Evolutionary conservation across 305 asterid species (phyloP).

Genomic region (Ruellia speciosa): DNA sequence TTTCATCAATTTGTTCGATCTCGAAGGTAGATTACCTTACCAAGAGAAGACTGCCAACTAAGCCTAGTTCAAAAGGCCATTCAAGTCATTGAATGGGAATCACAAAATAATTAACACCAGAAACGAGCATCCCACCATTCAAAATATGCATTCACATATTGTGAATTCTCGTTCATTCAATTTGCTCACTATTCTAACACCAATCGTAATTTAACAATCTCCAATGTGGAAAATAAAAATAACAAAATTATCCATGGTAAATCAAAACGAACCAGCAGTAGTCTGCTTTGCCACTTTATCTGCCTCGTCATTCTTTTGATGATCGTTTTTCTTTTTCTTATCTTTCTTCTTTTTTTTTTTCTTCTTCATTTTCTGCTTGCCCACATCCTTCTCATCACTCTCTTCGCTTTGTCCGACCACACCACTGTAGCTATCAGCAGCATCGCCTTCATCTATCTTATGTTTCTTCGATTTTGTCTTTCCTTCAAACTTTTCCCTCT

Average conservation of each 20-base stretch:
- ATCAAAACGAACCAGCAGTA: slow-evolving; percentile 52
- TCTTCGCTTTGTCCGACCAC: slow-evolving; percentile 28
- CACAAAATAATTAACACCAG: too few species aligned
- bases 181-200: too few species aligned
- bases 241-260: neutral
- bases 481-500: slow-evolving; percentile 27
- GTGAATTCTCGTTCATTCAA: too few species aligned
- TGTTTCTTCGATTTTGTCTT: slow-evolving; percentile 34
- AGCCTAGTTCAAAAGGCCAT: neutral
- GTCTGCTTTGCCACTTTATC: slow-evolving; percentile 25
- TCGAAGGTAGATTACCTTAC: neutral
- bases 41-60: neutral
- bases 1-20: slow-evolving; percentile 1
- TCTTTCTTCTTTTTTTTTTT: slow-evolving; percentile 35
- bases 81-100: too few species aligned
- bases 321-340: slow-evolving; percentile 28
- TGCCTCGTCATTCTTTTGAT: slow-evolving; percentile 24
- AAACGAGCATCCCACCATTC: too few species aligned
- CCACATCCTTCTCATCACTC: slow-evolving; percentile 27
- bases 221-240: too few species aligned
- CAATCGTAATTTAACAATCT: too few species aligned
- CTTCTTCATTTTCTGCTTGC: slow-evolving; percentile 28
- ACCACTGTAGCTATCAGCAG: slow-evolving; percentile 28
- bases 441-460: slow-evolving; percentile 29
- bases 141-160: too few species aligned